Percentiles rank a stretch among this genome's conserved stretches.
Evolutionary conservation across 345 rosid genomes (phyloP).

Genomic region (Boechera divaricarpa): DNA sequence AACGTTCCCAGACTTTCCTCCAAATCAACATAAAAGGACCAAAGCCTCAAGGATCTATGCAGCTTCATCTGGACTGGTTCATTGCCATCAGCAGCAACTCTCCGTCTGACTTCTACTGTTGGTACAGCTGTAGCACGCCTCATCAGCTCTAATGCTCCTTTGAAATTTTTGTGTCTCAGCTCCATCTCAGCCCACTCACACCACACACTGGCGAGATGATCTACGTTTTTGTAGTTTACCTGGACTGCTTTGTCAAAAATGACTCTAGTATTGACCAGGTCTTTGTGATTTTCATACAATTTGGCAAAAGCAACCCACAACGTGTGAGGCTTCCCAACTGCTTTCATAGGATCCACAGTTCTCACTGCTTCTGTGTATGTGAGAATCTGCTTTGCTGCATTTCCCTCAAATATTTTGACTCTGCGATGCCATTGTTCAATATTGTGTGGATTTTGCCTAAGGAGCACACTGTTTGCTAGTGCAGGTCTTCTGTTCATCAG

Average conservation of each 20-base stretch:
- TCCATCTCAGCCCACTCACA: conserved; percentile 99
- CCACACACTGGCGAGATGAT: conserved; percentile 93
- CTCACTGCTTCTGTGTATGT: conserved; percentile 97
- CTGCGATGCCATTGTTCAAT: conserved; percentile 99
- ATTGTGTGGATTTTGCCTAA: conserved; percentile 96
- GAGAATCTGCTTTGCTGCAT: conserved; percentile 87
- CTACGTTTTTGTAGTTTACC: conserved; percentile 86
- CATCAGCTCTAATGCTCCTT: conserved; percentile 86
- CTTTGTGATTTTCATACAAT: conserved; percentile 82
- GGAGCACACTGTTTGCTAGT: conserved; percentile 88
- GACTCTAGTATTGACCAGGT: conserved; percentile 84
- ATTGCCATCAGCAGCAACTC: conserved; percentile 93
- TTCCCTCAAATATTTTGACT: conserved; percentile 87
- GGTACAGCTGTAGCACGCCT: conserved; percentile 98
- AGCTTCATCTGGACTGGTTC: conserved; percentile 96
- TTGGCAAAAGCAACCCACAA: conserved; percentile 94
- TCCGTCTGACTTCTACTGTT: conserved; percentile 90
- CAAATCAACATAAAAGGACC: conserved; percentile 93
- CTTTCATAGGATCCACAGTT: conserved; percentile 95
- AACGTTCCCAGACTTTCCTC: conserved; percentile 93
- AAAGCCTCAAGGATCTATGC: conserved; percentile 86
- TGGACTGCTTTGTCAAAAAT: conserved; percentile 97
- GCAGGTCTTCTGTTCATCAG: conserved; percentile 89
- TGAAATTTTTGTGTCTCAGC: conserved; percentile 79
- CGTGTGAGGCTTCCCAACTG: conserved; percentile 97